These are phyloP conservation scores for Pleurotus cornucopiae DNA, from an alignment of 768 basidiomycete genomes.

Conservation along the genomic window DNA sequence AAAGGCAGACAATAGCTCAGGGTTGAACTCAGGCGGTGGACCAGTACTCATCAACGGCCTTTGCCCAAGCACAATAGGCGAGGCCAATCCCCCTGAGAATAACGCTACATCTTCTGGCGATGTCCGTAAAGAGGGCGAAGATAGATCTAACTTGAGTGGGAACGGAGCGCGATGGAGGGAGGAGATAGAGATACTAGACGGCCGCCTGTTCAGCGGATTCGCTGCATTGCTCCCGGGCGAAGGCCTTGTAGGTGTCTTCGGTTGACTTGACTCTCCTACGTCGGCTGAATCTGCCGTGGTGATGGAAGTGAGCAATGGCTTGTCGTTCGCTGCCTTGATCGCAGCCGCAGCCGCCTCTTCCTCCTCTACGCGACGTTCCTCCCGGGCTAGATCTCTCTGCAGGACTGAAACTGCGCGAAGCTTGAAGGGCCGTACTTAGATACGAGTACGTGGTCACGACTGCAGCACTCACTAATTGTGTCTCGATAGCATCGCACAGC, in stretches of 20 bases:
- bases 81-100: constrained; percentile 59
- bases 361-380: constrained; percentile 50
- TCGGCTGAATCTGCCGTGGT: constrained; percentile 12
- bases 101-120: constrained; percentile 58
- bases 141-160: constrained; percentile 78
- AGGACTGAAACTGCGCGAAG: constrained; percentile 68
- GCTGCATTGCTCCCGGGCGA: constrained; percentile 14
- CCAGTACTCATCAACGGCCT: constrained; percentile 65
- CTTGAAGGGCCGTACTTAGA: constrained; percentile 29
- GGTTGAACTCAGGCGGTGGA: constrained; percentile 45
- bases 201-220: constrained; percentile 47
- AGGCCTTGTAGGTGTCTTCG: constrained; percentile 21
- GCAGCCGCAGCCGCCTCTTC: constrained; percentile 28
- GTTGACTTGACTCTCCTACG: constrained; percentile 15
- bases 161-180: constrained; percentile 70
- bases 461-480: constrained; percentile 50
- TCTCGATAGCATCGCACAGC: constrained; percentile 73
- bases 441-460: not conserved
- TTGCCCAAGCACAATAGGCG: constrained; percentile 80
- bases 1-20: constrained; percentile 66
- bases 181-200: constrained; percentile 76
- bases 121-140: constrained; percentile 61
- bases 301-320: constrained; percentile 13
- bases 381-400: constrained; percentile 62
- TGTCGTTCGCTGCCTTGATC: constrained; percentile 13